Evolutionary conservation across 179 eudicot species (phyloP), one percentile per base, ranked within the genome.

Genomic region (Beta lomatogona): DNA sequence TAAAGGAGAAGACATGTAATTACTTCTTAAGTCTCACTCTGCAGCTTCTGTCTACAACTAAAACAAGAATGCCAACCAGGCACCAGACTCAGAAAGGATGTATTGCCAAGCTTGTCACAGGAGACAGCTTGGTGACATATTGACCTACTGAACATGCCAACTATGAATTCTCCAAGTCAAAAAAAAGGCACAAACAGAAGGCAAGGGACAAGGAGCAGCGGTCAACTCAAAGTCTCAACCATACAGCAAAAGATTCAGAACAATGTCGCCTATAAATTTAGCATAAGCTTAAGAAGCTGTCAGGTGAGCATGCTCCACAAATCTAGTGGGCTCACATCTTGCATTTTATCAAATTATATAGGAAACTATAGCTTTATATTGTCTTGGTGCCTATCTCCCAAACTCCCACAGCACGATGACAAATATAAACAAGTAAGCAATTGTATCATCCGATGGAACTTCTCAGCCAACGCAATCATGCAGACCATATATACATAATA

Each of bases 271-370:
- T 12, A 59, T 46, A 45, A 59, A 80, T 46, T 50, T 61, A 61
- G 15, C 28, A 18, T 6, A 80, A 25, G n/a, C 46, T 16, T 36
- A 65, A 74, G 18, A 31, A 65, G 28, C 55, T 10, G 65, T 64
- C 21, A 64, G 31, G 28, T 25, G 28, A 25, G 28, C 28, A 25
- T 25, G 28, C 28, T 25, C 28, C 92, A 88, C 90, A 91, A 90
- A 91, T 89, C 93, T 89, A 89, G 94, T 90, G 91, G 91, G 93
- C 74, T 79, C 85, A 83, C 75, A 71, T 36, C 9, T 77, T 61
- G 9, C 46, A 22, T 80, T 71, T 80, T 21, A 25, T 71, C 11
- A 44, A 10, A 5, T 50, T 28, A 72, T 5, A n/a, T n/a, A 22
- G 18, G 9, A 25, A 25, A 25, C 28, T 1, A 25, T 25, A 25